Evolutionary conservation across 805 yeast genomes (phyloP).

Genomic region (Yamadazyma phyllophila): DNA sequence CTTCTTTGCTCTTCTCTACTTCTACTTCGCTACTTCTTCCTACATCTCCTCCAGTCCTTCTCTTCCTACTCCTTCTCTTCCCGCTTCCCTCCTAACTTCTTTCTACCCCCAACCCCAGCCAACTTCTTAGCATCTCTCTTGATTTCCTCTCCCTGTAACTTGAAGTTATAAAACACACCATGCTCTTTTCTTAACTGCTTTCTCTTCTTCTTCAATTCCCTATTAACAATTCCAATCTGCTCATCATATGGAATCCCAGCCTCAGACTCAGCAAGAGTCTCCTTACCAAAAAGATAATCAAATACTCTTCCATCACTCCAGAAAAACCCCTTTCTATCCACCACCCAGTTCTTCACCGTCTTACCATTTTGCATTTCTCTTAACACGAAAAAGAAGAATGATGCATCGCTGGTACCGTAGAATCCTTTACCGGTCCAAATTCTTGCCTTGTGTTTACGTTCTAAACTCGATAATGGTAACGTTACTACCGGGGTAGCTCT

Average conservation of each 20-base stretch:
- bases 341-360: conserved; percentile 59
- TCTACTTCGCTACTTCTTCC: too few relatives aligned
- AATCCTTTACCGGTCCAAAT: conserved; percentile 88
- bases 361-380: conserved; percentile 46
- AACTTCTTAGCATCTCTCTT: conserved; percentile 23
- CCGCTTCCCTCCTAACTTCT: background rate
- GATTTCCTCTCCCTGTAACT: conserved; percentile 36
- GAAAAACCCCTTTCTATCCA: conserved; percentile 83
- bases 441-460: conserved; percentile 58
- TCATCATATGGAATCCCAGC: conserved; percentile 64
- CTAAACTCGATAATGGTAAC: conserved; percentile 55
- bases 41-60: too few relatives aligned
- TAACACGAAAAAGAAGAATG: conserved; percentile 70
- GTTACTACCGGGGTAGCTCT: conserved; percentile 73
- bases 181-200: conserved; percentile 50
- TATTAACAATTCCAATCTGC: conserved; percentile 48
- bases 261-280: conserved; percentile 72
- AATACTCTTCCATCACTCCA: conserved; percentile 91
- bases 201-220: conserved; percentile 48
- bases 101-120: background rate
- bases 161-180: conserved; percentile 61
- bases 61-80: background rate
- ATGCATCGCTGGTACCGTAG: conserved; percentile 76
- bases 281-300: conserved; percentile 80
- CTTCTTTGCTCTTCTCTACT: too few relatives aligned